Evolutionary conservation across 1,284 basidiomycete species (phyloP).

Genomic region (Apiotrichum domesticum): DNA sequence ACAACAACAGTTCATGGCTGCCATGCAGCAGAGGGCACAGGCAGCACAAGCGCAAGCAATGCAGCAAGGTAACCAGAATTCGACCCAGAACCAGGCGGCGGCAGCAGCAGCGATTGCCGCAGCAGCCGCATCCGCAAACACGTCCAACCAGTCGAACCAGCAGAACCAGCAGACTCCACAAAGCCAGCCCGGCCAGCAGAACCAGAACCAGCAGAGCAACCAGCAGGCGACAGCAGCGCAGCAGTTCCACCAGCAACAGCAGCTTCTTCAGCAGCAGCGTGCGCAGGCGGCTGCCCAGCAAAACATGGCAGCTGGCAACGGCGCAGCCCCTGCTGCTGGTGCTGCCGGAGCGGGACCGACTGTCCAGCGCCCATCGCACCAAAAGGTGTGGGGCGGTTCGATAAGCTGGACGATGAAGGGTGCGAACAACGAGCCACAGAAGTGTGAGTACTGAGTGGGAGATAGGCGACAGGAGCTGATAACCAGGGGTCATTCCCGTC

Average conservation of each 20-base stretch:
- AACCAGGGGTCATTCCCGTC: conserved; percentile 13
- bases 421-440: conserved; percentile 8
- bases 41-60: background rate
- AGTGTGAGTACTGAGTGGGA: background rate
- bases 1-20: conserved; percentile 14
- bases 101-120: conserved; percentile 5
- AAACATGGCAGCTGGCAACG: background rate
- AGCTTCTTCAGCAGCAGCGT: conserved; percentile 7
- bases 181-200: background rate
- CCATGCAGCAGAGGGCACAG: conserved; percentile 12
- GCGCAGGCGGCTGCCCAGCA: conserved; percentile 6
- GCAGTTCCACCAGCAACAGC: conserved; percentile 12
- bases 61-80: conserved; percentile 3
- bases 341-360: background rate
- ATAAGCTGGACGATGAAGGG: conserved; percentile 16
- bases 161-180: background rate
- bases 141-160: background rate
- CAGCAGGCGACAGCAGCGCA: background rate
- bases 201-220: background rate
- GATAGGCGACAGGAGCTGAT: background rate
- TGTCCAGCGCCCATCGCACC: background rate
- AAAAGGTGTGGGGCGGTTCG: conserved; percentile 12
- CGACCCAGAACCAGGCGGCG: conserved; percentile 2
- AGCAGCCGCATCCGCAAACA: background rate
- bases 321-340: background rate